phyloP scores from a whole-genome alignment of 2,329 filamentous ascomycete species.

The Colletotrichum noveboracense region DNA sequence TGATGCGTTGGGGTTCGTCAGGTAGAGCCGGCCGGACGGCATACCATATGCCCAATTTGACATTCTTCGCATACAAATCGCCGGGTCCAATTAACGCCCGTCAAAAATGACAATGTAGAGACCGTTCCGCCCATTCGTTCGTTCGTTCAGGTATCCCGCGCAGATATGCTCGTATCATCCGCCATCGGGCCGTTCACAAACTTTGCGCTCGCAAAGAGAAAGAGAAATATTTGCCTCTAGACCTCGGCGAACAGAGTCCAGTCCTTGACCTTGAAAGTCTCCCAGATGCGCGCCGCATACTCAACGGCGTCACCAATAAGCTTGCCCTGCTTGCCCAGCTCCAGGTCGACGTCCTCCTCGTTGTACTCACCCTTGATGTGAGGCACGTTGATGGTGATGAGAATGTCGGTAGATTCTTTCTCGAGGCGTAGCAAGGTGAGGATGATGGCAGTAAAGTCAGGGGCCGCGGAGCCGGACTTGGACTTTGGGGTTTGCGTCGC shows the following conservation, averaged over 20 bases:
- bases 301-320: conserved; percentile 73
- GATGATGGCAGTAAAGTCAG: conserved; percentile 76
- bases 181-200: neutral
- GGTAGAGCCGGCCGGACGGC: neutral
- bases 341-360: conserved; percentile 73
- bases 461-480: conserved; percentile 42
- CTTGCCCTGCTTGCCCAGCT: conserved; percentile 68
- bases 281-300: conserved; percentile 71
- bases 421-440: conserved; percentile 80
- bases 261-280: conserved; percentile 78
- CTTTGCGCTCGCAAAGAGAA: neutral
- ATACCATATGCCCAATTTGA: neutral
- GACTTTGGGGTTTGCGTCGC: conserved; percentile 61
- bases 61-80: neutral
- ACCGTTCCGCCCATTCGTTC: neutral
- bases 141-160: neutral
- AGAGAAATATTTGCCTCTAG: conserved; percentile 20
- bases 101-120: neutral
- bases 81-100: neutral
- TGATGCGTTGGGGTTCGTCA: neutral
- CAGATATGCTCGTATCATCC: neutral
- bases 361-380: conserved; percentile 78
- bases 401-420: conserved; percentile 77
- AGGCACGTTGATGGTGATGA: conserved; percentile 88
- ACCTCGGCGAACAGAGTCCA: conserved; percentile 73